Evolutionary conservation across 2,329 filamentous ascomycete species (phyloP).

Genomic region (Ceratocystis harringtonii): DNA sequence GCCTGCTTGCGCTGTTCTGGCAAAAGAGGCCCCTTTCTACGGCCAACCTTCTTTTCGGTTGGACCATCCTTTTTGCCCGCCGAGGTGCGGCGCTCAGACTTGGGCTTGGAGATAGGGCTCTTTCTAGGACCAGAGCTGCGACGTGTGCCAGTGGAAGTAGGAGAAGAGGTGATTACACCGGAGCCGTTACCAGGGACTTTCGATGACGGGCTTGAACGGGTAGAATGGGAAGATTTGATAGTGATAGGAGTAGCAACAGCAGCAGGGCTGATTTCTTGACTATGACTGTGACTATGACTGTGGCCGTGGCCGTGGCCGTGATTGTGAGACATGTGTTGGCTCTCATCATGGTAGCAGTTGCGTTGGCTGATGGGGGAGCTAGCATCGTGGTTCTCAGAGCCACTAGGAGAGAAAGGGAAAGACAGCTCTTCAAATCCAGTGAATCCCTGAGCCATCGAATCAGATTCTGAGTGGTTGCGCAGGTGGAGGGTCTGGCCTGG

Average conservation of each 20-base stretch:
- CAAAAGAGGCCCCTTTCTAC: constrained; percentile 74
- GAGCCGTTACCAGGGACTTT: constrained; percentile 43
- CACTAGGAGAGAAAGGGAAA: constrained; percentile 58
- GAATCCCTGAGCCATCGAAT: constrained; percentile 49
- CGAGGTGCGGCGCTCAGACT: constrained; percentile 61
- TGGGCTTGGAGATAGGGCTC: constrained; percentile 64
- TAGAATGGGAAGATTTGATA: constrained; percentile 39
- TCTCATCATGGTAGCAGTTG: constrained; percentile 39
- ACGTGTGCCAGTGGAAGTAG: constrained; percentile 44
- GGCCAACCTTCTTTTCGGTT: constrained; percentile 80
- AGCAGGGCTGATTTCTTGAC: constrained; percentile 43
- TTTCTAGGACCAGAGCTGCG: constrained; percentile 57
- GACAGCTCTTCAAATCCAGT: constrained; percentile 68
- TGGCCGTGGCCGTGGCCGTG: constrained; percentile 35
- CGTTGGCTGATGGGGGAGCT: constrained; percentile 33
- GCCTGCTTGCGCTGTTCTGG: constrained; percentile 93
- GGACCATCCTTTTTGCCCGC: constrained; percentile 64
- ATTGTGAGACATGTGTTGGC: constrained; percentile 36
- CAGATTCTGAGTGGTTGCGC: constrained; percentile 59
- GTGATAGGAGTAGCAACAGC: constrained; percentile 49
- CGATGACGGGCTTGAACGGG: constrained; percentile 42
- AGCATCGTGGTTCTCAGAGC: constrained; percentile 47
- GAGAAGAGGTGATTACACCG: constrained; percentile 35
- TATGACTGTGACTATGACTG: constrained; percentile 31
- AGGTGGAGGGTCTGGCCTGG: constrained; percentile 81